These are phyloP conservation scores for Colletotrichum incanum DNA, from an alignment of 2,329 filamentous ascomycete species.

Conservation along the genomic window DNA sequence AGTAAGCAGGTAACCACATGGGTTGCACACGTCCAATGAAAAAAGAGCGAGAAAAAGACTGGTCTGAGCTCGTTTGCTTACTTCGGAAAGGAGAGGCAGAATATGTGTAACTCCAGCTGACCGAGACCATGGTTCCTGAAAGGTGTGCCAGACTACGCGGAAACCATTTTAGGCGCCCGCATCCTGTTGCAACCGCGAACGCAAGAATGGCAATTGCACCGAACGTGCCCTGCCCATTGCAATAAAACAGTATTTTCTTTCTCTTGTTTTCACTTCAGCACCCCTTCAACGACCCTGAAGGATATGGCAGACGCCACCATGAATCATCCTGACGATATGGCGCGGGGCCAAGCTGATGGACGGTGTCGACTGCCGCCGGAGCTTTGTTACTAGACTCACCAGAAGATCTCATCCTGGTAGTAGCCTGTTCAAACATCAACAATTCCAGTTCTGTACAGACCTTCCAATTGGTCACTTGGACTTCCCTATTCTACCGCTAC, in stretches of 20 bases:
- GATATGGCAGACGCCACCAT: not conserved
- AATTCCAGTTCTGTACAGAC: not conserved
- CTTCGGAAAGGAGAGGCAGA: not conserved
- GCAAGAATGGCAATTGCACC: not conserved
- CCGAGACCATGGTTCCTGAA: not conserved
- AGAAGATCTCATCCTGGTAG: not conserved
- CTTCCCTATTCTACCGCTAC: not conserved
- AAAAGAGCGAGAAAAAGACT: not conserved
- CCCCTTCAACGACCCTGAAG: not conserved
- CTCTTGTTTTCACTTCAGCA: not conserved
- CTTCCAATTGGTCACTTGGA: accelerated
- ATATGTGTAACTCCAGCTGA: not conserved
- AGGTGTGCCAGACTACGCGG: not conserved
- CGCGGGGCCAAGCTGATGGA: too few species aligned
- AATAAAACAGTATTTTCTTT: not conserved
- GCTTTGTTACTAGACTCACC: not conserved
- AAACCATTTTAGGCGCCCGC: not conserved
- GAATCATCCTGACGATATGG: too few species aligned
- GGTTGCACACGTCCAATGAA: not conserved
- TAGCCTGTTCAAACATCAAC: not conserved
- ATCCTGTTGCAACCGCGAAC: not conserved
- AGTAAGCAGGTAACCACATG: constrained; percentile 2
- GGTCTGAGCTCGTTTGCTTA: not conserved
- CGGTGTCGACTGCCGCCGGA: not conserved
- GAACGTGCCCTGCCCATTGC: not conserved